phyloP scores from a whole-genome alignment of 1,139 yeast species.

The Pichia sp. region DNA sequence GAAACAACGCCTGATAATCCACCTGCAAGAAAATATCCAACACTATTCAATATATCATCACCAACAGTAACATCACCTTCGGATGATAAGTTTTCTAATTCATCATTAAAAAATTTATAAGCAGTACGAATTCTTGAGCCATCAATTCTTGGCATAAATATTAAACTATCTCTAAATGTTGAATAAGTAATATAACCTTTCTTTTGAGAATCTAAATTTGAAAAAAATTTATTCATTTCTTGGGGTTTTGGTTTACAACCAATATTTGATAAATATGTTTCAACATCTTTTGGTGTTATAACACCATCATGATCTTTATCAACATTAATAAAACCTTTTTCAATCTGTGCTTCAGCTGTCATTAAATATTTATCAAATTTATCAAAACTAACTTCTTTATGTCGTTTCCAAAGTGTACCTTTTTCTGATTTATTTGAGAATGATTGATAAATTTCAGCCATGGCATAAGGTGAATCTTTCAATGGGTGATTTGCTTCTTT shows the following conservation, averaged over 20 bases:
- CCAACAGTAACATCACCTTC: conserved; percentile 90
- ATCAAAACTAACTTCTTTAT: conserved; percentile 26
- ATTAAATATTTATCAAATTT: conserved; percentile 28
- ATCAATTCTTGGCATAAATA: conserved; percentile 67
- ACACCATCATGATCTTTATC: conserved; percentile 76
- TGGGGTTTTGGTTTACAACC: conserved; percentile 48
- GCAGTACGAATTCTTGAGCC: conserved; percentile 66
- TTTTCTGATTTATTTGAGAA: conserved; percentile 20
- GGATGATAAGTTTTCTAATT: conserved; percentile 65
- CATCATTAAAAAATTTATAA: conserved; percentile 73
- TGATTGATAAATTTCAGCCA: conserved; percentile 32
- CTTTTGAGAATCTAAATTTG: conserved; percentile 51
- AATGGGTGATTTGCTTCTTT: conserved; percentile 57
- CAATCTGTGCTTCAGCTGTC: conserved; percentile 44
- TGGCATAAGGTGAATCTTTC: conserved; percentile 55
- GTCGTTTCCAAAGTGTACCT: conserved; percentile 21
- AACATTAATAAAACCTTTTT: conserved; percentile 59
- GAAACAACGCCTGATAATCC: conserved; percentile 95
- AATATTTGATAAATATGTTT: conserved; percentile 51
- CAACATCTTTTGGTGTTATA: conserved; percentile 60
- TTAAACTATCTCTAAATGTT: conserved; percentile 76
- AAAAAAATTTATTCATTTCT: conserved; percentile 54
- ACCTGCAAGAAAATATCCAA: conserved; percentile 90
- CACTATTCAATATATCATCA: conserved; percentile 72
- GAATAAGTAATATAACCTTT: conserved; percentile 76